Conservation (phyloP, 2,329 filamentous ascomycete species). For the Diaporthe humulicola region DNA sequence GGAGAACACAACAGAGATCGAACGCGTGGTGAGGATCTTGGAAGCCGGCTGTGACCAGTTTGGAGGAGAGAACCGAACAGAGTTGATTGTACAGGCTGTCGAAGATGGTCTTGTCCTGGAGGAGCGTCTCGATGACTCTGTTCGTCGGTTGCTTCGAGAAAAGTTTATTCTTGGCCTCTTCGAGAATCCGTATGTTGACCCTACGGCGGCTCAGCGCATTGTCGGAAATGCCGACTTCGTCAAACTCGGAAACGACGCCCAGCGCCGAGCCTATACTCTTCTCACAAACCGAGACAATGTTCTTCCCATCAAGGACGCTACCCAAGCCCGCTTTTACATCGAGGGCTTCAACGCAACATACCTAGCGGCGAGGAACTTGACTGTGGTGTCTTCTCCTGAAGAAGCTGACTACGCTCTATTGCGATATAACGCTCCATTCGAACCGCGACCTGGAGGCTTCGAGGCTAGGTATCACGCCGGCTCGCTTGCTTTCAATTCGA, state of each 20-base stretch:
- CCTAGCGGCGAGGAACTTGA: slow-evolving; percentile 11
- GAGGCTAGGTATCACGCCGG: slow-evolving; percentile 2
- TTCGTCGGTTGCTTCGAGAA: slow-evolving; percentile 60
- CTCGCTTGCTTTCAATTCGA: slow-evolving; percentile 3
- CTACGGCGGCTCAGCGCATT: slow-evolving; percentile 53
- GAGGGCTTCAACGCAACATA: slow-evolving; percentile 8
- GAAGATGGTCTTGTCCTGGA: slow-evolving; percentile 55
- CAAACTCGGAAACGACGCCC: slow-evolving; percentile 52
- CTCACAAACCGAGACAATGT: slow-evolving; percentile 41
- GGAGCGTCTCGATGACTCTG: slow-evolving; percentile 58
- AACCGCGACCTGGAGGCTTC: slow-evolving; percentile 8
- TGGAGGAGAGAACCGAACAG: slow-evolving; percentile 61
- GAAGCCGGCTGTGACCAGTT: slow-evolving; percentile 66
- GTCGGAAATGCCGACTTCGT: slow-evolving; percentile 61
- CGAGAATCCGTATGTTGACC: slow-evolving; percentile 64
- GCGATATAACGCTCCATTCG: slow-evolving; percentile 11
- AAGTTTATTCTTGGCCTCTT: slow-evolving; percentile 67
- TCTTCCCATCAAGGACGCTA: slow-evolving; percentile 45
- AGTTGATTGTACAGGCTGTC: slow-evolving; percentile 62
- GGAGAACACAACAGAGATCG: slow-evolving; percentile 57
- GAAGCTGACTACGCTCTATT: slow-evolving; percentile 19
- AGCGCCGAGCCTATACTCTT: slow-evolving; percentile 46
- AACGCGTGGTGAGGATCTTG: slow-evolving; percentile 58
- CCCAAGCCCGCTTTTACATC: slow-evolving; percentile 44
- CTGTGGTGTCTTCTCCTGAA: neutral